phyloP scores from a whole-genome alignment of 1,284 basidiomycete genomes.

The Polyporus tsugae region DNA sequence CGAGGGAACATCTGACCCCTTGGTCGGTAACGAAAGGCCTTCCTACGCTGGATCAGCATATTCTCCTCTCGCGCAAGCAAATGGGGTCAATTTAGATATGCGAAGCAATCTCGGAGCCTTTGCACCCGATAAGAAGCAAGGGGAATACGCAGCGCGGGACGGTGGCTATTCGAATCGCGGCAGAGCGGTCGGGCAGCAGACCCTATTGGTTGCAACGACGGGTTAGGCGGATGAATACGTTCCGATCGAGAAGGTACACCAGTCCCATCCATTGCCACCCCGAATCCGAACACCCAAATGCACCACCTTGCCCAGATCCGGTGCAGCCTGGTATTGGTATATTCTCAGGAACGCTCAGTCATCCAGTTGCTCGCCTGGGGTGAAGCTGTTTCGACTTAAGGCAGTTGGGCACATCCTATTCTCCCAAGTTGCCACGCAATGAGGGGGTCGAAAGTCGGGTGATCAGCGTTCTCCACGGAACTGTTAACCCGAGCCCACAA shows the following conservation, averaged over 20 bases:
- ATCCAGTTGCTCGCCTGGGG: slow-evolving; percentile 20
- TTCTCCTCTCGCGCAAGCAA: not conserved
- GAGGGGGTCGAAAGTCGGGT: slow-evolving; percentile 24
- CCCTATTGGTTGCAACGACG: slow-evolving; percentile 1
- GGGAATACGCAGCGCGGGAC: not conserved
- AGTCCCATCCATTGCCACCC: not conserved
- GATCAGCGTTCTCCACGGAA: slow-evolving; percentile 21
- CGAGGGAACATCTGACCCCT: not conserved
- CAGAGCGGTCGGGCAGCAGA: not conserved
- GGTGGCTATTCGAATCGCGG: slow-evolving; percentile 4
- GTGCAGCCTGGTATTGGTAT: slow-evolving; percentile 22
- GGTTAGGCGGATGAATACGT: not conserved
- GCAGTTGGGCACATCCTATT: slow-evolving; percentile 15
- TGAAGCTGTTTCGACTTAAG: slow-evolving; percentile 14
- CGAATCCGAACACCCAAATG: slow-evolving; percentile 1
- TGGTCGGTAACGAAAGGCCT: slow-evolving; percentile 1
- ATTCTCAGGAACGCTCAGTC: slow-evolving; percentile 32
- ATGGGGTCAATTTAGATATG: not conserved
- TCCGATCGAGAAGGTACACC: not conserved
- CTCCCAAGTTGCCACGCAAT: slow-evolving; percentile 28
- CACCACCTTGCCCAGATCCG: not conserved
- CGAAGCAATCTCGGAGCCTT: not conserved
- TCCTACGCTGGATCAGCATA: not conserved
- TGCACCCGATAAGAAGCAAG: not conserved
- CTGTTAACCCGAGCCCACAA: slow-evolving; percentile 4